Evolutionary conservation across 139 green algal genomes (phyloP), one percentile per base, ranked within the genome.

Genomic region (Yamagishiella unicocca): DNA sequence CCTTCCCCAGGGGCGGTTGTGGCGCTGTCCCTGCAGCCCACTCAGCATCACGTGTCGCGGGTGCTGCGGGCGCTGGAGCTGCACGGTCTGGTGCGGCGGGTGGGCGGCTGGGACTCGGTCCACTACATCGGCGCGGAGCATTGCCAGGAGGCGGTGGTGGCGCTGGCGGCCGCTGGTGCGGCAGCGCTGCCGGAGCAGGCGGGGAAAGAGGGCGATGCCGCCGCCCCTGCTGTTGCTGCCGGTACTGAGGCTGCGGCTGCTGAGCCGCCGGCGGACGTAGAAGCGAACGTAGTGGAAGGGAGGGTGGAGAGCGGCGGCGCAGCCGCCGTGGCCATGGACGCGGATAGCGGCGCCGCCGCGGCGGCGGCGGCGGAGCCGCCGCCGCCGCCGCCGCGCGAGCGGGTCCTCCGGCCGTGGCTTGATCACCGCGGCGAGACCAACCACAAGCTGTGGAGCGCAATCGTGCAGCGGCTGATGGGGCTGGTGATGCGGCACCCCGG

Each of bases 401-500:
- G 61, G 33, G 17, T 42, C 24, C 38, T 84, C 37, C 55, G 84
- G 55, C 84, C 84, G 4, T 89, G 84, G 84, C 31, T 78, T 22
- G 84, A 89, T 42, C 84, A 89, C 72, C 54, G 1, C 7, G 84
- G 84, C 31, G 19, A 3, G 24, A 9, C 53, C n/a, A 89, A 89
- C 84, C 5, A 4, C 24, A 1, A 33, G 43, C 45, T 89, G 58
- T 83, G 72, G 84, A 1, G 10, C 10, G 45, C 73, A 31, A 58
- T 89, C 43, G 25, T 75, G 73, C 61, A 68, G 42, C 72, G 73
- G 27, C 40, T 75, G 73, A 42, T 89, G 54, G 61, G 4, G n/a
- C 31, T 78, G 31, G 84, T 89, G 33, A 67, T 77, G 55, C 73
- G 84, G 29, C 62, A 58, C 58, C 84, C 84, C 5, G 84, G 84